A percentile compares a stretch with the other conserved stretches of the same genome.
Conservation (phyloP, 2,329 filamentous ascomycete genomes). For the Mycosphaerelloides madeirae region DNA sequence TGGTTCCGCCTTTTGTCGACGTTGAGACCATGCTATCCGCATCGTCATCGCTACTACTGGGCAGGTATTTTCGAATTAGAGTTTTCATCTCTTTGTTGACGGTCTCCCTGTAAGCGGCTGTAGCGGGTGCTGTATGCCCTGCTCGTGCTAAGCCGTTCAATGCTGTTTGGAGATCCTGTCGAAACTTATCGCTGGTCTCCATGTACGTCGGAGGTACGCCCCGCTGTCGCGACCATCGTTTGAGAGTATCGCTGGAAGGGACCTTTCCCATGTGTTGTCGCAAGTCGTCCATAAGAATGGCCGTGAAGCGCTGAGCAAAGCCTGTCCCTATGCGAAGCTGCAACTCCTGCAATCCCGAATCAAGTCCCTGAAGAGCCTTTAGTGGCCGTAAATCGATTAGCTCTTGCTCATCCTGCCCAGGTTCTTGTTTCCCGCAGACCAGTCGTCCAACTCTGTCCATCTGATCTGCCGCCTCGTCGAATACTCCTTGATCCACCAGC, state of each 20-base stretch:
- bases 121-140: constrained; percentile 72
- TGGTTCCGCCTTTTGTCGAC: constrained; percentile 68
- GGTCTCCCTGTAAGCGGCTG: constrained; percentile 77
- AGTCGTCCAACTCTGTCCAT: constrained; percentile 75
- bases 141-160: constrained; percentile 77
- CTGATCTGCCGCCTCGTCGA: constrained; percentile 72
- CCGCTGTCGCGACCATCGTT: constrained; percentile 64
- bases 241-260: constrained; percentile 66
- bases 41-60: constrained; percentile 91
- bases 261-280: constrained; percentile 73
- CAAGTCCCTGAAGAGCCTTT: constrained; percentile 73
- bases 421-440: constrained; percentile 65
- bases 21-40: constrained; percentile 81
- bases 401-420: constrained; percentile 30
- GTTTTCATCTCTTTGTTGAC: constrained; percentile 81
- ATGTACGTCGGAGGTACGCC: constrained; percentile 69
- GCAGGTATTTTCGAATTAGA: constrained; percentile 77
- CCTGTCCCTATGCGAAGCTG: constrained; percentile 78
- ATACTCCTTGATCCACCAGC: constrained; percentile 74
- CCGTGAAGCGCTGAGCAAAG: constrained; percentile 76
- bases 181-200: constrained; percentile 64
- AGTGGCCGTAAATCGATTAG: constrained; percentile 68
- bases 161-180: constrained; percentile 63
- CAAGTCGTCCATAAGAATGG: constrained; percentile 72
- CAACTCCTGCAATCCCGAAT: constrained; percentile 69